Conservation (phyloP, 1,284 basidiomycete genomes). For the Pseudozyma tsukubaensis region DNA sequence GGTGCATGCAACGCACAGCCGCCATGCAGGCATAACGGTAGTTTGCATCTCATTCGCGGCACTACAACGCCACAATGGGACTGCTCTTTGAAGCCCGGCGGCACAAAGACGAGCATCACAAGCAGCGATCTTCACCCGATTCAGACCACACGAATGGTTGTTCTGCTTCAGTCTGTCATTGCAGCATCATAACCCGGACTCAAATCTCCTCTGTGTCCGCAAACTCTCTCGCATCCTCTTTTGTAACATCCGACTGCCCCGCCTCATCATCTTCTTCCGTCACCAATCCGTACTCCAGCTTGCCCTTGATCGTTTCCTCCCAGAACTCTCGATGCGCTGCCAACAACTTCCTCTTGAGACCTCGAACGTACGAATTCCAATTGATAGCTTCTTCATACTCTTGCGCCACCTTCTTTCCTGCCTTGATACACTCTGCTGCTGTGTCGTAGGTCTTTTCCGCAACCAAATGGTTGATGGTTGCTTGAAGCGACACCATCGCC, state of each 20-base stretch:
- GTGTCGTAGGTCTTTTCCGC: conserved; percentile 23
- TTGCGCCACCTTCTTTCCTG: conserved; percentile 35
- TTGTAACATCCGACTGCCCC: conserved; percentile 37
- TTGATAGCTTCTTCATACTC: conserved; percentile 52
- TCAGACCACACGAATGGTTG: not conserved
- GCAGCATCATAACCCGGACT: not conserved
- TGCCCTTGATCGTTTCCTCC: conserved; percentile 28
- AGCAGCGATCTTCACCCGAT: not conserved
- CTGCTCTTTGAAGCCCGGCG: no score
- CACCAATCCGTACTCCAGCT: conserved; percentile 34
- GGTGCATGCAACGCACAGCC: no score
- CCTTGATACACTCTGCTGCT: conserved; percentile 22
- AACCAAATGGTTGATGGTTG: conserved; percentile 35
- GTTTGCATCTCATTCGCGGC: no score
- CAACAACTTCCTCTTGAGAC: conserved; percentile 27
- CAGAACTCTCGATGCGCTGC: conserved; percentile 35
- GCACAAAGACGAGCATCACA: not conserved
- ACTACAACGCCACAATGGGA: no score
- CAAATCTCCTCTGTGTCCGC: conserved; percentile 36
- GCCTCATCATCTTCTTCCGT: conserved; percentile 47
- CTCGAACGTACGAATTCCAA: conserved; percentile 40
- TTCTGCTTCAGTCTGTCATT: not conserved
- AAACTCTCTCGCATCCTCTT: conserved; percentile 40
- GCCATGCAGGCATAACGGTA: no score
- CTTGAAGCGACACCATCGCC: conserved; percentile 42